phyloP scores from a whole-genome alignment of 2,329 filamentous ascomycete genomes.

The Ophiostoma sp. region DNA sequence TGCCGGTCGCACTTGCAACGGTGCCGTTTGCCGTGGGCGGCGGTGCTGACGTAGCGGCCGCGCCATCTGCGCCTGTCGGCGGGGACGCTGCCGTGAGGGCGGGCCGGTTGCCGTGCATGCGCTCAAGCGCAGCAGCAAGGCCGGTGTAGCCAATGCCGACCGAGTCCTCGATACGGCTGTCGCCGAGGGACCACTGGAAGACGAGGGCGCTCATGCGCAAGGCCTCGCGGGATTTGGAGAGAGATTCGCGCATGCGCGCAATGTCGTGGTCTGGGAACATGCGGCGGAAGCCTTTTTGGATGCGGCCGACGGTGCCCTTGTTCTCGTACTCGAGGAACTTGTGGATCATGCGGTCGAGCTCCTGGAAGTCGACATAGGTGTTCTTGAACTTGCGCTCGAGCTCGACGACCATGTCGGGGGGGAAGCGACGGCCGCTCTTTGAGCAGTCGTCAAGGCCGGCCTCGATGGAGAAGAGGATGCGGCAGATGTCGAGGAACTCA shows the following conservation, averaged over 20 bases:
- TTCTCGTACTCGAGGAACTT: constrained; percentile 58
- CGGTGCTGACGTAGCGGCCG: neutral
- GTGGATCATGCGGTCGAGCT: constrained; percentile 57
- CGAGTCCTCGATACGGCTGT: constrained; percentile 52
- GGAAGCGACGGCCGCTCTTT: constrained; percentile 46
- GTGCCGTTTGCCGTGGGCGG: constrained; percentile 16
- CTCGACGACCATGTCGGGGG: constrained; percentile 56
- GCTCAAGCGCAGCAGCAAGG: constrained; percentile 58
- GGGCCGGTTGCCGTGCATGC: constrained; percentile 37
- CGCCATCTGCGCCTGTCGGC: neutral
- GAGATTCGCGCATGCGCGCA: constrained; percentile 51
- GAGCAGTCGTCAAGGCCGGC: constrained; percentile 53
- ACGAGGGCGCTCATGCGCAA: constrained; percentile 59
- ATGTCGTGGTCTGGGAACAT: constrained; percentile 59
- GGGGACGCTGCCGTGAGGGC: constrained; percentile 22
- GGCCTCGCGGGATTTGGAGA: constrained; percentile 55
- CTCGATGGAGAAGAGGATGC: constrained; percentile 63
- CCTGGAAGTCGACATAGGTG: constrained; percentile 56
- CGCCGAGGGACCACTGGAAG: constrained; percentile 60
- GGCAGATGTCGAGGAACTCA: constrained; percentile 62
- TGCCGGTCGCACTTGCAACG: neutral
- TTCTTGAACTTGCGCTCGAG: constrained; percentile 59
- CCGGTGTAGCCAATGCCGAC: constrained; percentile 63
- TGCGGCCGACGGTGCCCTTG: constrained; percentile 54
- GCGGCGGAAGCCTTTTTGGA: constrained; percentile 57